Conservation (phyloP, 805 yeast species). For the Groenewaldozyma tartarivorans region DNA sequence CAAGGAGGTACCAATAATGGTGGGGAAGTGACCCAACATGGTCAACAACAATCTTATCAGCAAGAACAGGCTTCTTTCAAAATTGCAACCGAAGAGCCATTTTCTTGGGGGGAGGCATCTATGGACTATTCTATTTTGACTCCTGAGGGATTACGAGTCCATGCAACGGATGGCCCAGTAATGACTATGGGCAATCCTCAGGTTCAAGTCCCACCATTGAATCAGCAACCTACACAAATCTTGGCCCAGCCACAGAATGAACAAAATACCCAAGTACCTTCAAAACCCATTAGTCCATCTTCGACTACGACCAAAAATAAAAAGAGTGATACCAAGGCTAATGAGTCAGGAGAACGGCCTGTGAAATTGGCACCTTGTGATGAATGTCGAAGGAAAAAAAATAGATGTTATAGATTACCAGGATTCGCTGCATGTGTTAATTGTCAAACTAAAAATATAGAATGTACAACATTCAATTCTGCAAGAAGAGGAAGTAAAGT, state of each 20-base stretch:
- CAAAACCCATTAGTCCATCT: not conserved
- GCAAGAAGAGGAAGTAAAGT: constrained; percentile 21
- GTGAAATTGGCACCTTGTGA: constrained; percentile 60
- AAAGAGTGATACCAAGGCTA: not conserved
- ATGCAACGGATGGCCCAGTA: not conserved
- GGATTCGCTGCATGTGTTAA: constrained; percentile 48
- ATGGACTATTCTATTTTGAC: not conserved
- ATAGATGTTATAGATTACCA: constrained; percentile 63
- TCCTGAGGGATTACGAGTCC: too few relatives aligned
- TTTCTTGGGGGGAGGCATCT: not conserved
- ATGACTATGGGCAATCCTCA: not conserved
- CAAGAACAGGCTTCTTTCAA: too few relatives aligned
- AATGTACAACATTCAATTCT: constrained; percentile 64
- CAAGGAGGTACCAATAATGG: too few relatives aligned
- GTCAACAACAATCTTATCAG: too few relatives aligned
- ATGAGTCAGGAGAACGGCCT: not conserved
- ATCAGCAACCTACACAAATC: too few relatives aligned
- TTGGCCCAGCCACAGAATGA: not conserved
- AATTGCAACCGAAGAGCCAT: not conserved
- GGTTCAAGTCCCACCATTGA: not conserved
- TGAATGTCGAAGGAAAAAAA: constrained; percentile 71
- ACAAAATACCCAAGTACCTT: not conserved
- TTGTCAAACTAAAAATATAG: constrained; percentile 64
- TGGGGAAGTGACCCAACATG: too few relatives aligned
- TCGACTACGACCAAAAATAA: not conserved